Base-by-base conservation (phyloP, 2,329 filamentous ascomycete species). In the Paraphaeosphaeria minitans region DNA sequence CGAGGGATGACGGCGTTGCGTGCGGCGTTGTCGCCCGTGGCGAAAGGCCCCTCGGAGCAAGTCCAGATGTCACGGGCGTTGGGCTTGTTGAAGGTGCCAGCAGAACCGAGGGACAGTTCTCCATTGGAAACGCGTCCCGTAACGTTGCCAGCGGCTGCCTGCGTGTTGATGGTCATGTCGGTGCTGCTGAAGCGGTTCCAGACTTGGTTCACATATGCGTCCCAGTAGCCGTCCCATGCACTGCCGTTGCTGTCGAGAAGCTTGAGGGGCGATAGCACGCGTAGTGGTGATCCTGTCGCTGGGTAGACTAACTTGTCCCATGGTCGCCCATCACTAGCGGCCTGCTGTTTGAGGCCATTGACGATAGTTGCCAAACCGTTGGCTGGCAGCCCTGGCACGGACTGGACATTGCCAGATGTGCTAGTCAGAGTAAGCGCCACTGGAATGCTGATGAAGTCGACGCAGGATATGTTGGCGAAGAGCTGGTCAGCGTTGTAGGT, bases 381-480 rank as follows among this genome's bases (percentile, higher is more conserved):
- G 0, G 81, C 61, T 0, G 79, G 74, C 78, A 90, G 84, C 8
- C 89, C 89, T 1, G 79, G 75, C n/a, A 89, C 75, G 19, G 71
- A 73, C 55, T 82, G 77, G 2, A 72, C 72, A 4, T 73, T 64
- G 14, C 79, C 79, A 33, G 72, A 70, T 0, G 72, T 68, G 59
- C 75, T 77, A 48, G 76, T 77, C 78, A 65, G 89, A 72, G 66
- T 77, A 27, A 83, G 76, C 0, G 64, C 63, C 31, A 76, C 53
- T 1, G 73, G 81, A 3, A 82, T 74, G 50, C 75, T 78, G 61
- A 92, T 84, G 75, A 93, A 93, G 78, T 93, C 90, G 54, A 93
- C 91, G 72, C 89, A 89, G 61, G 83, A 86, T 66, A 93, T 87
- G 58, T 83, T 83, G 35, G 80, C 81, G 57, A 81, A 83, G 19